Evolutionary conservation across 78 protist species (phyloP), one percentile per base, ranked within the genome.

Genomic region (Dictyostelium brefeldianum): DNA sequence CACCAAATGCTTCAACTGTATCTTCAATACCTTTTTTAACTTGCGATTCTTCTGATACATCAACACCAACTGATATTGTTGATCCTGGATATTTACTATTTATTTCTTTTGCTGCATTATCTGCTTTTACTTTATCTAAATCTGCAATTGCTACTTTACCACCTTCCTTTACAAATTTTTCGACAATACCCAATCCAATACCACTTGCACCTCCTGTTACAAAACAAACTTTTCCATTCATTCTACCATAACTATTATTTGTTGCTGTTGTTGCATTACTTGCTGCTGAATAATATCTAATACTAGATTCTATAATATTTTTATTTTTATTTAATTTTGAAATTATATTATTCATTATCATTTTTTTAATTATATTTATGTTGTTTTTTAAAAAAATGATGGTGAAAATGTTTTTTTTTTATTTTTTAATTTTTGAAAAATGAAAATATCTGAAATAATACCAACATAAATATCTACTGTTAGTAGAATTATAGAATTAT

Each of bases 121-220:
- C 47, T 7, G 90, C 74, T 17, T 41, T 14, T 10, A 8, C 12
- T n/a, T 69, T 70, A 80, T 90, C 78, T 47, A 90, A 14, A 74
- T 90, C 95, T 4, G 53, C 82, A 81, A 90, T 41, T 5, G 83
- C 87, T 47, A 90, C 95, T 62, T 80, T 90, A n/a, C 64, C 89
- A 20, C 95, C 95, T 75, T 80, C 89, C 8, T 56, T 57, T 11
- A 90, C 57, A 75, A 80, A 90, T 43, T 59, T 41, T 54, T 90
- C 90, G 29, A 80, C 95, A 48, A 90, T 69, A 41, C 90, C 95
- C 14, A 75, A 75, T n/a, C 95, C 95, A 80, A 90, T 90, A 29
- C 95, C 95, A 22, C 80, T 56, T 27, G 95, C 89, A 9, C 87
- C 95, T 27, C 95, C 95, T 6, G 95, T 90, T 10, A 90, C 89